Evolutionary conservation across 495 filamentous ascomycete genomes (phyloP).

Genomic region (Lasiosphaeriaceae sp.): DNA sequence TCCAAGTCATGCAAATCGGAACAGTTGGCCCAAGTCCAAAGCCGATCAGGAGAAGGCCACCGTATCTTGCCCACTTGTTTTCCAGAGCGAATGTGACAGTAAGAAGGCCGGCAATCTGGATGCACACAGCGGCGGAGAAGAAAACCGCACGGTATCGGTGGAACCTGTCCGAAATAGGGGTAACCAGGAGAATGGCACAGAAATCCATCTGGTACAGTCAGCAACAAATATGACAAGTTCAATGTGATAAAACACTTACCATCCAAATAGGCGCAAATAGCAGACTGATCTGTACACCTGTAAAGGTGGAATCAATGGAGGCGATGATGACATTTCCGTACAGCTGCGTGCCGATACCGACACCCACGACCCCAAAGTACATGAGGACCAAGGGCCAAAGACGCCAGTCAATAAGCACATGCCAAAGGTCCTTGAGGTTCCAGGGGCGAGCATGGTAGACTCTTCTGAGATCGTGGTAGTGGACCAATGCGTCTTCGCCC

Average conservation of each 20-base stretch:
- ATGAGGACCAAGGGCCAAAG: conserved; percentile 80
- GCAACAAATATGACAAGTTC: not conserved
- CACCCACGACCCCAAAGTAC: conserved; percentile 94
- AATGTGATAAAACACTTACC: conserved; percentile 42
- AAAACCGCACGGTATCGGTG: conserved; percentile 79
- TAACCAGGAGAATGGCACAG: conserved; percentile 80
- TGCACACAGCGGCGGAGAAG: conserved; percentile 66
- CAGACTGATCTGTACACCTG: conserved; percentile 70
- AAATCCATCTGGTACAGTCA: conserved; percentile 63
- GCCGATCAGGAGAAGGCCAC: conserved; percentile 82
- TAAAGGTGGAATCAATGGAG: conserved; percentile 67
- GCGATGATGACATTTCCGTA: conserved; percentile 85
- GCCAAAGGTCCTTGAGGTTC: conserved; percentile 61
- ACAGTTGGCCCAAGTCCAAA: conserved; percentile 91
- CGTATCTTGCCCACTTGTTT: conserved; percentile 81
- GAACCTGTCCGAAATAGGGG: conserved; percentile 83
- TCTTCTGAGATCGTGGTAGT: conserved; percentile 79
- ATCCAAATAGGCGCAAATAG: conserved; percentile 91
- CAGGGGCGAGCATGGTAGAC: conserved; percentile 72
- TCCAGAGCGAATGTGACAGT: conserved; percentile 69
- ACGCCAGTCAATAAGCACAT: conserved; percentile 77
- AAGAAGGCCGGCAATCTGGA: conserved; percentile 81
- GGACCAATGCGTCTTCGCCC: conserved; percentile 73
- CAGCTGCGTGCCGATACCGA: conserved; percentile 82
- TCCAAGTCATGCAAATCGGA: conserved; percentile 91